Evolutionary conservation across 1,284 basidiomycete species (phyloP), one percentile per base, ranked within the genome.

Genomic region (Microstroma glucosiphilum): DNA sequence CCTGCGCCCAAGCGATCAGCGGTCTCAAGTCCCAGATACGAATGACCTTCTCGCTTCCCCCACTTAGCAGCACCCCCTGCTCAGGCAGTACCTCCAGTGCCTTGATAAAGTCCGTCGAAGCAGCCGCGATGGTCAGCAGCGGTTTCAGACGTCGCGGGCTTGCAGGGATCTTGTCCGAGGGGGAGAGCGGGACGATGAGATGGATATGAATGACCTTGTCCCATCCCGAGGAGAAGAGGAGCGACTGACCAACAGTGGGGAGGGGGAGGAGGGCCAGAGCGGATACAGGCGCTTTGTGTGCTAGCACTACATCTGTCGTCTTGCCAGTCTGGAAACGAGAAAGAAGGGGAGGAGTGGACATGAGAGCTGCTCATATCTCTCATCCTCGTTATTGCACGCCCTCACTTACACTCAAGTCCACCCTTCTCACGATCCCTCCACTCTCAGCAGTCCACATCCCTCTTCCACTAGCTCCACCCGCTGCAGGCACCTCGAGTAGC

Each of bases 21-120:
- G 55, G 19, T 6, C 7, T 13, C 2, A 56, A 6, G 55, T 56
- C 55, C 57, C 57, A 58, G 15, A 25, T 42, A 3, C 57, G 57
- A 11, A 58, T 42, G 15, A 46, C 19, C 11, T 25, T 13, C 17
- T 58, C 57, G 21, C 40, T 46, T 2, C 57, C 57, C 1, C 57
- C 57, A 26, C 57, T 58, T 11, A 58, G 57, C 12, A 58, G 40
- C 23, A 58, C 40, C 25, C 26, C 25, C 56, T 57, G 56, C 17
- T 40, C 23, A 15, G 43, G 57, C 17, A 58, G 9, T 26, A 11
- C 25, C 19, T 58, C 40, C 17, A 58, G 30, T 4, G 57, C 57
- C 41, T 58, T 58, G 57, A 58, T 58, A 19, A 58, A 58, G 57
- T 58, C 57, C n/a, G 17, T 25, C 13, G 41, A 37, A 15, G 57